Evolutionary conservation across 73 alveolate species (phyloP).

Genomic region (Loxodes magnus): DNA sequence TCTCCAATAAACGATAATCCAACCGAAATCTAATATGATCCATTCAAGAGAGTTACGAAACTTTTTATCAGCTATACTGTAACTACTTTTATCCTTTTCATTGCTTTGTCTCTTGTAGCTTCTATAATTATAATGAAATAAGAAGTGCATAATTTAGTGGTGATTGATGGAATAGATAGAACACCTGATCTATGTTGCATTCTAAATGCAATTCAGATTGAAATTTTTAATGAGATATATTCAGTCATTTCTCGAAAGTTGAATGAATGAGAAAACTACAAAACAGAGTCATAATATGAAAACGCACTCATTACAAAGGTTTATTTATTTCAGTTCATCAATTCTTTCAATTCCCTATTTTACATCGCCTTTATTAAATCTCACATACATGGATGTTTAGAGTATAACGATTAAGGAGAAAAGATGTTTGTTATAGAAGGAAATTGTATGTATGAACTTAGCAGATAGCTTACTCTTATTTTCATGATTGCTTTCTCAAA

Average conservation of each 20-base stretch:
- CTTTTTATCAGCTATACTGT: slow-evolving; percentile 16
- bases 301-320: slow-evolving; percentile 12
- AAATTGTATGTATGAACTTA: slow-evolving; percentile 25
- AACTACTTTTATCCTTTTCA: slow-evolving; percentile 24
- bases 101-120: slow-evolving; percentile 26
- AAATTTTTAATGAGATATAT: slow-evolving; percentile 11
- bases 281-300: slow-evolving; percentile 18
- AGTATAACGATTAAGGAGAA: not conserved
- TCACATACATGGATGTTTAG: slow-evolving; percentile 7
- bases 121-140: slow-evolving; percentile 25
- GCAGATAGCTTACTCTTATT: slow-evolving; percentile 23
- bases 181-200: not conserved
- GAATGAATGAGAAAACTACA: slow-evolving; percentile 24
- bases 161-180: slow-evolving; percentile 1
- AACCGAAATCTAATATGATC: slow-evolving; percentile 14
- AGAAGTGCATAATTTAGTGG: slow-evolving; percentile 1
- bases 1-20: slow-evolving; percentile 22
- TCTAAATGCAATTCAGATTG: slow-evolving; percentile 19
- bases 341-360: slow-evolving; percentile 20
- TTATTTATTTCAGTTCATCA: slow-evolving; percentile 22
- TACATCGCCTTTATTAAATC: slow-evolving; percentile 26
- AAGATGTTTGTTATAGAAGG: not conserved
- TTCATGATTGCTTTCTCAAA: slow-evolving; percentile 14
- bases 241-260: not conserved
- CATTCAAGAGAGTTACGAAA: slow-evolving; percentile 15